Conservation (phyloP, 768 basidiomycete genomes). For the Tricholoma hemisulphureum region DNA sequence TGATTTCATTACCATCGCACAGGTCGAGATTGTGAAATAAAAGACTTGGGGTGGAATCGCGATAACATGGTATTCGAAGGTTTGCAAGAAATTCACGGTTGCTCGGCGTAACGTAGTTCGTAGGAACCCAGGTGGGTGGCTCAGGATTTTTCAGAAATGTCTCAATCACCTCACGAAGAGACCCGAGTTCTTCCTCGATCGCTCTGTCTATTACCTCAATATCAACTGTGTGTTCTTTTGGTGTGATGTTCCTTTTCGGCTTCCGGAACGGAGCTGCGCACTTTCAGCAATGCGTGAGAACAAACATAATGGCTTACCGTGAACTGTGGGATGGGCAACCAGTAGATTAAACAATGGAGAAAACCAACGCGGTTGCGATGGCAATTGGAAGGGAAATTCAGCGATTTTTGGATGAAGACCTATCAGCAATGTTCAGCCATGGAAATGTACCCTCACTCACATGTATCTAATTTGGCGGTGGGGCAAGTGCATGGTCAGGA, state of each 20-base stretch:
- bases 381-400: not conserved
- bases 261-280: not conserved
- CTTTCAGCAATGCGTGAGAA: not conserved
- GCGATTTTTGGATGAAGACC: too few species aligned
- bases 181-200: not conserved
- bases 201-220: not conserved
- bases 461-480: too few species aligned
- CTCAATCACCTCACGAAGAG: not conserved
- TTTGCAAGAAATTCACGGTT: not conserved
- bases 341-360: not conserved
- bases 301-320: too few species aligned
- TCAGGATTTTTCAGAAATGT: not conserved
- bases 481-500: too few species aligned
- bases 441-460: too few species aligned
- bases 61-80: not conserved
- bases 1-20: not conserved
- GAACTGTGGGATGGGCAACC: too few species aligned
- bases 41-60: not conserved
- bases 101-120: not conserved
- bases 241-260: not conserved
- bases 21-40: not conserved
- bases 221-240: not conserved
- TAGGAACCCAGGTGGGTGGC: conserved; percentile 1
- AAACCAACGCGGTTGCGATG: not conserved
- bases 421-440: too few species aligned